phyloP scores from a whole-genome alignment of 805 yeast species.

The Kodamaea leandrae region DNA sequence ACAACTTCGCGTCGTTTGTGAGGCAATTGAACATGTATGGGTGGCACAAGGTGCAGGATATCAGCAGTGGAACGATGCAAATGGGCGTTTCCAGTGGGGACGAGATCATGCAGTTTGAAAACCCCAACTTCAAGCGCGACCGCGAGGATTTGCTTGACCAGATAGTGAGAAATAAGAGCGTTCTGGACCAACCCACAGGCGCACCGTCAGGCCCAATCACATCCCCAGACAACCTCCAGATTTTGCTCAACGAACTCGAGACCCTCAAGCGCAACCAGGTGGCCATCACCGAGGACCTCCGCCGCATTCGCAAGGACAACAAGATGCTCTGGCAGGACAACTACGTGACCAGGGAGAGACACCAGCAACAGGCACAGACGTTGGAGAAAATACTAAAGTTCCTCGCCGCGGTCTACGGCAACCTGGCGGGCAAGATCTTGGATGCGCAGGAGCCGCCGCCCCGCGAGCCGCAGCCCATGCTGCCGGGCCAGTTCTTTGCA shows the following conservation, averaged over 20 bases:
- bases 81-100: conserved; percentile 41
- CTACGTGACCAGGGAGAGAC: conserved; percentile 76
- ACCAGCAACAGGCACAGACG: conserved; percentile 82
- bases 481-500: conserved; percentile 8
- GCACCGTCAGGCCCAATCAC: conserved; percentile 17
- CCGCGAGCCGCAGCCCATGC: conserved; percentile 5
- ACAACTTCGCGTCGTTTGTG: conserved; percentile 92
- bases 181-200: conserved; percentile 20
- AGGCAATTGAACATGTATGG: conserved; percentile 98
- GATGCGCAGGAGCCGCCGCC: conserved; percentile 20
- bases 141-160: conserved; percentile 82
- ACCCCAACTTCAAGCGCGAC: conserved; percentile 72
- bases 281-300: conserved; percentile 78
- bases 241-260: conserved; percentile 69
- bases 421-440: conserved; percentile 49
- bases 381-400: conserved; percentile 84
- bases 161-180: conserved; percentile 71
- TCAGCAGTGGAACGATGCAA: conserved; percentile 66
- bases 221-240: conserved; percentile 40
- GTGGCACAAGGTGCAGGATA: conserved; percentile 97
- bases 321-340: conserved; percentile 91
- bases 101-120: conserved; percentile 86
- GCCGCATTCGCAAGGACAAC: conserved; percentile 82
- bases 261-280: conserved; percentile 73
- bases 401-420: conserved; percentile 77